Base-by-base conservation (phyloP, 2,329 filamentous ascomycete genomes). In the Fusarium tupiense region DNA sequence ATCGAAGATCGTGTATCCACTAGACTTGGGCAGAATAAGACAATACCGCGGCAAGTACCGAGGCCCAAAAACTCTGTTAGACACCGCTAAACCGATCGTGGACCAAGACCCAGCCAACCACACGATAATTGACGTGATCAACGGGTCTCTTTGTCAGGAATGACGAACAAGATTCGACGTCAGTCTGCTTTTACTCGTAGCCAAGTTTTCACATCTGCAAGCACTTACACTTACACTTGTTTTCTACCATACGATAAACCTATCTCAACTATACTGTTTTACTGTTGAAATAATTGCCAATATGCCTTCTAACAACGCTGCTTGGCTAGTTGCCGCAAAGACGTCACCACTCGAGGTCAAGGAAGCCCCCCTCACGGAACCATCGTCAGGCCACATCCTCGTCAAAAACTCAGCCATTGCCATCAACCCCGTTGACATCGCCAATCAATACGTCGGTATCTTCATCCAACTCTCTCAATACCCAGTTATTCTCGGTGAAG, bases 391-490 rank as follows among this genome's bases (percentile, higher is more conserved):
- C 16, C 56, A 74, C 16, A 72, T 82, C 41, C 71, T 82, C 50
- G 65, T 82, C 64, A 78, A 73, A 52, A 79, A 78, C 41, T 67
- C 77, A 13, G 80, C 79, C 24, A 73, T 80, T 11, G 81, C 80
- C n/a, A 79, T 82, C 41, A 82, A 82, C 47, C 80, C 79, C 4
- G 72, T 80, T 19, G 79, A 82, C 24, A 53, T 72, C 35, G 62
- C 68, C 41, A 76, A 79, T 19, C 78, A 81, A 52, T 54, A 72
- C 43, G 59, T 69, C n/a, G 57, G 56, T 10, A 44, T 72, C 5
- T 60, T 72, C 3, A 43, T 73, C 16, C 24, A 57, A 0, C 60
- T 31, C 4, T 58, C 62, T 1, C 58, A 74, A 46, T 74, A 74
- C 17, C 72, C 72, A 3, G 40, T 68, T 1, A 72, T 86, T 35